phyloP scores from a whole-genome alignment of 352 stramenopile species.

The Halophytophthora batemanensis region DNA sequence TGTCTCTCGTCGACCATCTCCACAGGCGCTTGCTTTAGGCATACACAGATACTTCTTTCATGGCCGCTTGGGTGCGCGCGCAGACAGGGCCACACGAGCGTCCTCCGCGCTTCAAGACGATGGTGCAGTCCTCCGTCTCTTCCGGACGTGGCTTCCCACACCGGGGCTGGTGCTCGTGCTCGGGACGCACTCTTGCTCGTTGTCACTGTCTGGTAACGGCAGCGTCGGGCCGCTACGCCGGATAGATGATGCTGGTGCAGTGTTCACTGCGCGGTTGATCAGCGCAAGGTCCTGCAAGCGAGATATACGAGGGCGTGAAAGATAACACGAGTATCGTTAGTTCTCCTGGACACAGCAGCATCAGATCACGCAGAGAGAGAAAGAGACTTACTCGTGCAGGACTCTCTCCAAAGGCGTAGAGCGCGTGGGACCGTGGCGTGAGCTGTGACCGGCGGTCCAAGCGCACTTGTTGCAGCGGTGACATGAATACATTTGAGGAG shows the following conservation, averaged over 20 bases:
- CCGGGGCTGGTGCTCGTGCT: constrained; percentile 6
- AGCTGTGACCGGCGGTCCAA: constrained; percentile 67
- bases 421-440: constrained; percentile 72
- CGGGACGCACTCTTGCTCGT: constrained; percentile 18
- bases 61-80: neutral
- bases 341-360: neutral
- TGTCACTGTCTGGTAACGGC: constrained; percentile 31
- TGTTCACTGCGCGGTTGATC: constrained; percentile 78
- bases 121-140: constrained; percentile 28
- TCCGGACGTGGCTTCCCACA: constrained; percentile 10
- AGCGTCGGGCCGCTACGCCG: constrained; percentile 12
- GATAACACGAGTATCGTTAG: neutral
- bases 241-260: constrained; percentile 15
- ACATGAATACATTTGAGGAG: constrained; percentile 86
- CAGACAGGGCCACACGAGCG: constrained; percentile 3
- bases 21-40: no score
- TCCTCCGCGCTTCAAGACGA: constrained; percentile 5
- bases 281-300: constrained; percentile 57
- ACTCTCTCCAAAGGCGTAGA: constrained; percentile 88
- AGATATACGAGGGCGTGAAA: neutral
- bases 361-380: neutral
- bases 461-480: constrained; percentile 71
- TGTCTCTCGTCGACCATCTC: neutral
- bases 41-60: neutral
- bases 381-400: constrained; percentile 57